Conservation (phyloP, 225 moss, liverwort and hornwort species). For the Physcomitrellopsis africana region DNA sequence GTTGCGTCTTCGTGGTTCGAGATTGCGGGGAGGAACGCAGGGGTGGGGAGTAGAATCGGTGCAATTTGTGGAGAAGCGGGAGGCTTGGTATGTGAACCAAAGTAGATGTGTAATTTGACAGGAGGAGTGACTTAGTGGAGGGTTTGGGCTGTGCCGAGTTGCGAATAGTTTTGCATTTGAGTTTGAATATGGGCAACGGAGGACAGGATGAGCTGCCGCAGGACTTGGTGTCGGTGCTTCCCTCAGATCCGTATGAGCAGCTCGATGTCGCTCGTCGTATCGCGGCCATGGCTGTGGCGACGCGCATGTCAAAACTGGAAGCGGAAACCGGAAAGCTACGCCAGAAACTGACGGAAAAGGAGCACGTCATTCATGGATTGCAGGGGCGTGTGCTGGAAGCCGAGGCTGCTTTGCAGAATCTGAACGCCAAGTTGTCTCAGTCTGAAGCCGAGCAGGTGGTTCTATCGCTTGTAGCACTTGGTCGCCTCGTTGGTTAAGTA, state of each 20-base stretch:
- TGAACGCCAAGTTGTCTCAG: slow-evolving; percentile 65
- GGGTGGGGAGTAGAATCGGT: neutral
- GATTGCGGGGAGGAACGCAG: neutral
- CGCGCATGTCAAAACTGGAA: slow-evolving; percentile 87
- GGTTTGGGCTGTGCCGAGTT: neutral
- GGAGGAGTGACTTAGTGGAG: neutral
- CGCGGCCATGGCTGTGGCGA: slow-evolving; percentile 91
- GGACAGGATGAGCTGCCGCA: slow-evolving; percentile 89
- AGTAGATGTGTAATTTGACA: neutral
- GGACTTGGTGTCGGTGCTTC: slow-evolving; percentile 78
- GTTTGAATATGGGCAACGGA: slow-evolving; percentile 73
- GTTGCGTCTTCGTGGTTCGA: neutral
- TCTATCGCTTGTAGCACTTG: neutral
- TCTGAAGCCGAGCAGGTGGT: slow-evolving; percentile 76
- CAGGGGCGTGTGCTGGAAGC: slow-evolving; percentile 86
- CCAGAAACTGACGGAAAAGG: slow-evolving; percentile 92
- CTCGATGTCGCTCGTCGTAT: slow-evolving; percentile 90
- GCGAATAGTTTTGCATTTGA: neutral
- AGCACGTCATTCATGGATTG: slow-evolving; percentile 76
- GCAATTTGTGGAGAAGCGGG: neutral
- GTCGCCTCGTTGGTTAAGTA: neutral
- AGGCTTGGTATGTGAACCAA: neutral
- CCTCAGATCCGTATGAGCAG: slow-evolving; percentile 94
- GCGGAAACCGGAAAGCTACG: slow-evolving; percentile 78
- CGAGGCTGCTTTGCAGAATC: slow-evolving; percentile 73